Base-by-base conservation (phyloP, 805 yeast species). In the Scheffersomyces ergatensis region DNA sequence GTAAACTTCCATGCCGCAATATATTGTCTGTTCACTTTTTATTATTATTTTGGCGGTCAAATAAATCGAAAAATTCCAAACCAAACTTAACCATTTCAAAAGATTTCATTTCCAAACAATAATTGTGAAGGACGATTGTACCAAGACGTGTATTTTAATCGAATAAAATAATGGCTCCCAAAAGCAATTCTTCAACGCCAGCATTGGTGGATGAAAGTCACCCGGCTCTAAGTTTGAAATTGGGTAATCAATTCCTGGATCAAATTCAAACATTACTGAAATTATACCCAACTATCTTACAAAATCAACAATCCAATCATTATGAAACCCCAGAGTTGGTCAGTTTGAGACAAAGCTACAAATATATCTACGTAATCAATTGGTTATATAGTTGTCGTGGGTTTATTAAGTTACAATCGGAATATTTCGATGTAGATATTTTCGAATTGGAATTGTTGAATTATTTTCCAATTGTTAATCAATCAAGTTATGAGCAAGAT, bases 371-470 rank as follows among this genome's bases (percentile, higher is more conserved):
- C 26, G 62, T 58, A 34, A 57, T 78, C 11, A 78, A 80, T 55
- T 82, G 87, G 87, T 55, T 81, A 20, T 71, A 70, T 45, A 63
- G 71, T 35, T 72, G 76, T 55, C 72, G 81, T 40, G 80, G 78
- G 18, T 67, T 70, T 36, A 55, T 81, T 26, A 76, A 69, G 48
- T 55, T 82, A 39, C 63, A 65, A 11, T 62, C 67, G 5, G 85
- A 80, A 39, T 66, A 67, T 11, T 77, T 82, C 48, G 83, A 81
- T 49, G 72, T 74, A 6, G 83, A 80, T 43, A 62, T 74, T 15
- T 72, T 82, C 44, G 89, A 82, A 51, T 80, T 80, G 50, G 89
- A 82, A 48, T 60, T 82, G 12, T 62, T 80, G 30, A 51, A 60
- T 42, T 51, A 42, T 34, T 42, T 37, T 34, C 45, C 45, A 5